Base-by-base conservation (phyloP, 1,284 basidiomycete genomes). In the Afroboletus lepidellus region DNA sequence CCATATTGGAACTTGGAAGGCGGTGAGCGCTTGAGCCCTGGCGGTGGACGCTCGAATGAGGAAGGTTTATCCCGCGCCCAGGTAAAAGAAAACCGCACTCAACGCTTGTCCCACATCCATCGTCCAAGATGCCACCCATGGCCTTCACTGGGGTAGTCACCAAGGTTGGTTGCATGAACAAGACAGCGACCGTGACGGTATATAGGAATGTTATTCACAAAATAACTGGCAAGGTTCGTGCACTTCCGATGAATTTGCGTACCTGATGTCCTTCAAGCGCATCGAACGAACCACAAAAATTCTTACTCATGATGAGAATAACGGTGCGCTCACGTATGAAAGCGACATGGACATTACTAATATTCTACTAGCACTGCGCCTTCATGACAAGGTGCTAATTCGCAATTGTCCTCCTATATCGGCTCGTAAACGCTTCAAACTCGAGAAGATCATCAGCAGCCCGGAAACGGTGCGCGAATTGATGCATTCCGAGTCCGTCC, bases 101-200 rank as follows among this genome's bases (percentile, higher is more conserved):
- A 27, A 9, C 29, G 9, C 29, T 30, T 30, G n/a, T 21, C 30
- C 18, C 25, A 38, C 33, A 18, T 7, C 16, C 39, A 34, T 36
- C 32, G 15, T 32, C 41, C 55, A 52, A 53, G 24, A 91, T 91
- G 88, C 85, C 88, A 30, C 87, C 88, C 21, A 84, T 90, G 79
- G 71, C 81, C 16, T 78, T 91, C 51, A 76, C 76, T 23, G 89
- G 89, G 9, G 63, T 83, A 36, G 90, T 92, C 24, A 85, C 86
- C 23, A 90, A 88, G 69, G 84, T 80, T 18, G 88, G 89, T 13
- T 80, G 75, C 61, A 92, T 92, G 89, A 77, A 83, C 53, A 91
- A 91, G 65, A 92, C 89, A 0, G 89, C 79, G 16, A 92, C 90
- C 0, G 87, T 92, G 38, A 84, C 84, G 1, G 87, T 92, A 16